Conservation (phyloP, 2,329 filamentous ascomycete species). For the Aspergillus felis region DNA sequence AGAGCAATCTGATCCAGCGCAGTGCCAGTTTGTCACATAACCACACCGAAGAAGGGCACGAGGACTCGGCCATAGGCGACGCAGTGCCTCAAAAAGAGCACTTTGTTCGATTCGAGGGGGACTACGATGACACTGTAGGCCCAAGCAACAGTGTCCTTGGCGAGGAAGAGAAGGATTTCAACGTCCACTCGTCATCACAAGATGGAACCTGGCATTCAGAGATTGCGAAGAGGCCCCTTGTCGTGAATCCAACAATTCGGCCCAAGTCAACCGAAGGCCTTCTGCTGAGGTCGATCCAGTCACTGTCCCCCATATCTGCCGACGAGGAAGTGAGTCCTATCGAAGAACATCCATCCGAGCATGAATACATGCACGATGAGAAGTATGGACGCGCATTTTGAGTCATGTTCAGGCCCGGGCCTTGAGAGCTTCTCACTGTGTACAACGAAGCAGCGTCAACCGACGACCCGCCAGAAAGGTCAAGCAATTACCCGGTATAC, state of each 20-base stretch:
- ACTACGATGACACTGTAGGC: slow-evolving; percentile 43
- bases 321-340: slow-evolving; percentile 32
- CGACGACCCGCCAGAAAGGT: not conserved
- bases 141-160: slow-evolving; percentile 50
- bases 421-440: not conserved
- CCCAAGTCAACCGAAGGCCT: slow-evolving; percentile 59
- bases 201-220: slow-evolving; percentile 49
- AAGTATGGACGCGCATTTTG: slow-evolving; percentile 14
- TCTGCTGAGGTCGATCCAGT: slow-evolving; percentile 50
- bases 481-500: not conserved
- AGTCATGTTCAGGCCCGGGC: not conserved
- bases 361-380: slow-evolving; percentile 56
- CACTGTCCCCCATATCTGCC: slow-evolving; percentile 30
- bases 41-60: slow-evolving; percentile 51
- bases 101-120: slow-evolving; percentile 54
- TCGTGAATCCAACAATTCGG: slow-evolving; percentile 58
- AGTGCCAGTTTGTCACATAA: slow-evolving; percentile 36
- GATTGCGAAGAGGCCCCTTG: slow-evolving; percentile 55
- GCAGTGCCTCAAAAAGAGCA: slow-evolving; percentile 75
- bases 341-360: slow-evolving; percentile 28
- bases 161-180: slow-evolving; percentile 48
- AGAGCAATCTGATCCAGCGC: slow-evolving; percentile 32
- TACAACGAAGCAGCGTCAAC: not conserved
- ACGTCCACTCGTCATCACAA: slow-evolving; percentile 17
- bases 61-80: slow-evolving; percentile 43